These are phyloP conservation scores for Naumovozyma baii DNA, from an alignment of 805 yeast genomes.

Conservation along the genomic window DNA sequence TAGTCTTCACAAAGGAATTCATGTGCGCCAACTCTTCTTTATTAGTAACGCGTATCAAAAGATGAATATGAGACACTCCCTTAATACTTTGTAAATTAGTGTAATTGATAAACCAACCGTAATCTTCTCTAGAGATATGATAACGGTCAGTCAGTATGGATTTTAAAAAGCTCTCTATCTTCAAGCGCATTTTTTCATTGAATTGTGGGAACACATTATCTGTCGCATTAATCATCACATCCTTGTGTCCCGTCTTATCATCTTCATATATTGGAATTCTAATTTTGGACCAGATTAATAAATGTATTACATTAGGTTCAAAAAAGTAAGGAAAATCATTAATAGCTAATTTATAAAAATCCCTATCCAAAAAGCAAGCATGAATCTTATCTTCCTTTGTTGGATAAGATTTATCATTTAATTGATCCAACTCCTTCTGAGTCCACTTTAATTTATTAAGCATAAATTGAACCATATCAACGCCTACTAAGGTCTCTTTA, in stretches of 20 bases:
- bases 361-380: constrained; percentile 18
- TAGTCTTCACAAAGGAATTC: background rate
- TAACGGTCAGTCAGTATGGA: constrained; percentile 30
- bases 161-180: constrained; percentile 42
- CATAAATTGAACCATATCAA: constrained; percentile 37
- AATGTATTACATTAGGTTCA: constrained; percentile 41
- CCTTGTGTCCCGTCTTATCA: constrained; percentile 7
- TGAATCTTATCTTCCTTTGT: constrained; percentile 16
- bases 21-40: constrained; percentile 2
- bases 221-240: constrained; percentile 43
- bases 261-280: constrained; percentile 42
- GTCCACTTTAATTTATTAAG: constrained; percentile 46
- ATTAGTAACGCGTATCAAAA: constrained; percentile 33
- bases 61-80: constrained; percentile 62
- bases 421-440: constrained; percentile 17
- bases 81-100: constrained; percentile 58
- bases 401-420: constrained; percentile 13
- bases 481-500: constrained; percentile 32
- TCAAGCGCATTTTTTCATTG: constrained; percentile 35
- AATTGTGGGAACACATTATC: constrained; percentile 22
- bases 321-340: constrained; percentile 66
- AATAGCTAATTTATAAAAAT: constrained; percentile 33
- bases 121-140: constrained; percentile 24
- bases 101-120: constrained; percentile 68
- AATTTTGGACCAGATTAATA: constrained; percentile 60